Evolutionary conservation across 768 basidiomycete species (phyloP).

Genomic region (Inosperma sp.): DNA sequence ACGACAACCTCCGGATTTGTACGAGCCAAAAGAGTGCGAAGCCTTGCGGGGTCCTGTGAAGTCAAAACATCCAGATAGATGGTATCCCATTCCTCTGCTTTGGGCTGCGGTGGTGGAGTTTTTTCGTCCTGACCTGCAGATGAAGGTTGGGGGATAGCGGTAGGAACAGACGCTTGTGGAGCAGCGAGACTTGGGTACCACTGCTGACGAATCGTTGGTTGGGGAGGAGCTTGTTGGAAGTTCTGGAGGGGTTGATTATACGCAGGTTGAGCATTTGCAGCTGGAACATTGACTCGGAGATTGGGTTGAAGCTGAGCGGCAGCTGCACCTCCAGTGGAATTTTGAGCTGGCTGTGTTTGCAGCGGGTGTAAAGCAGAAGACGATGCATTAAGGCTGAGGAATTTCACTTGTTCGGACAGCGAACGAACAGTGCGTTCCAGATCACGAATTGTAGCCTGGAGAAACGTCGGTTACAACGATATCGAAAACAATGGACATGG

Average conservation of each 20-base stretch:
- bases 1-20: constrained; percentile 78
- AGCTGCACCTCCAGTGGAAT: constrained; percentile 35
- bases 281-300: constrained; percentile 40
- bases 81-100: constrained; percentile 79
- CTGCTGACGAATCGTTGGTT: constrained; percentile 39
- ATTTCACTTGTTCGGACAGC: constrained; percentile 80
- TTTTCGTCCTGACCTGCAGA: constrained; percentile 38
- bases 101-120: constrained; percentile 43
- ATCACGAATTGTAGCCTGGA: constrained; percentile 69
- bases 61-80: constrained; percentile 73
- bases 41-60: constrained; percentile 67
- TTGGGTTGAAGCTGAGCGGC: constrained; percentile 37
- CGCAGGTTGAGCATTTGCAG: constrained; percentile 33
- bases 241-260: constrained; percentile 35
- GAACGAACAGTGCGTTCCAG: constrained; percentile 73
- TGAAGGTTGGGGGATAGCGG: constrained; percentile 57
- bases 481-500: background rate
- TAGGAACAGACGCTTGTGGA: constrained; percentile 77
- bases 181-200: constrained; percentile 75
- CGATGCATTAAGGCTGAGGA: constrained; percentile 54
- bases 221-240: constrained; percentile 36
- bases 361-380: constrained; percentile 28
- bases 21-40: constrained; percentile 66
- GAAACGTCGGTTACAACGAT: background rate
- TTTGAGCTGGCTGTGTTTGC: constrained; percentile 39